phyloP scores from a whole-genome alignment of 352 stramenopile species.

The Discostella stelligera region DNA sequence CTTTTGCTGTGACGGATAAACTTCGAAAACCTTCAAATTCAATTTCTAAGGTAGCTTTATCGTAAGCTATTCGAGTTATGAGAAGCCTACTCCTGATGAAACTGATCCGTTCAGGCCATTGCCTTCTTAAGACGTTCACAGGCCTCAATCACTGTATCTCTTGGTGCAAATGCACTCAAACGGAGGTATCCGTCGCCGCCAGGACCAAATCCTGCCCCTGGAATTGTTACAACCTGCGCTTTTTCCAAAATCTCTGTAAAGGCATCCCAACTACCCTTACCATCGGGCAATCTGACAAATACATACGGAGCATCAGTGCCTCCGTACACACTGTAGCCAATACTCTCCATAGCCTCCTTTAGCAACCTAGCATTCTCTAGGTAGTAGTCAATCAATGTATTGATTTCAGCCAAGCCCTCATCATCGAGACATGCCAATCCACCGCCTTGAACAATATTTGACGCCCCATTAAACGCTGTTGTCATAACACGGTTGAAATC shows the following conservation, averaged over 20 bases:
- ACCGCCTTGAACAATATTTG: constrained; percentile 87
- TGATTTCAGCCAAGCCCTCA: constrained; percentile 85
- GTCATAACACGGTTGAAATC: constrained; percentile 90
- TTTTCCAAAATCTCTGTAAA: constrained; percentile 88
- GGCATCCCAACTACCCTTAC: constrained; percentile 82
- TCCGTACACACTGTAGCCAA: constrained; percentile 84
- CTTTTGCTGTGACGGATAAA: background rate
- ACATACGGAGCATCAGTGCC: constrained; percentile 86
- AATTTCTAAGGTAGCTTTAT: no score
- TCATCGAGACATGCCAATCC: constrained; percentile 86
- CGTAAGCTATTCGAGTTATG: no score
- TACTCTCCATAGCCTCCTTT: constrained; percentile 75
- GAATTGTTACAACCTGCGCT: constrained; percentile 87
- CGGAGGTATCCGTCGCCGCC: constrained; percentile 87
- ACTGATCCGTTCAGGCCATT: constrained; percentile 40
- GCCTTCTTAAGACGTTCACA: constrained; percentile 81
- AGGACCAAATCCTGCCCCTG: constrained; percentile 86
- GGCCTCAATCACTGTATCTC: constrained; percentile 83
- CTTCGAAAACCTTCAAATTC: background rate
- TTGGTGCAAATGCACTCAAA: constrained; percentile 84
- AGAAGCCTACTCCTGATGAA: background rate
- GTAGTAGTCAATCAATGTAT: constrained; percentile 88
- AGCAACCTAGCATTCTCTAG: constrained; percentile 86
- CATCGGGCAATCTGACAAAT: constrained; percentile 85
- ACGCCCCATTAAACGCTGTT: constrained; percentile 87